These are phyloP conservation scores for Xylaria curta DNA, from an alignment of 495 filamentous ascomycete genomes.

Conservation along the genomic window DNA sequence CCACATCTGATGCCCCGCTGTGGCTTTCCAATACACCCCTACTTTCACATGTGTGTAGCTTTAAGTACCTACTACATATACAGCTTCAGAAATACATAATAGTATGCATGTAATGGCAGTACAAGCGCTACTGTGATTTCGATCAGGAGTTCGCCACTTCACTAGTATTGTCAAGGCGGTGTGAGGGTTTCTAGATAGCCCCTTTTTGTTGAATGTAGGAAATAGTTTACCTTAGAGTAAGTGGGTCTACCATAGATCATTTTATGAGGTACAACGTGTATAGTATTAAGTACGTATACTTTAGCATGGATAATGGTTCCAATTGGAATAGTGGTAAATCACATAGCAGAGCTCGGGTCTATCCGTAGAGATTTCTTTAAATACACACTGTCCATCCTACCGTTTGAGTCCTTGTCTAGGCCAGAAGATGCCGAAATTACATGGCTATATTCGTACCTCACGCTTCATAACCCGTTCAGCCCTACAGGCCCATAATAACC, in stretches of 20 bases:
- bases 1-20: constrained; percentile 2
- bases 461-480: not conserved
- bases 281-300: not conserved
- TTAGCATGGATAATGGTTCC: not conserved
- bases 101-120: not conserved
- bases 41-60: too few relatives aligned
- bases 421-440: constrained; percentile 1
- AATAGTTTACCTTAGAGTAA: not conserved
- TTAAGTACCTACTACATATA: too few relatives aligned
- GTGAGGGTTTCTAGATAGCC: not conserved
- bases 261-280: not conserved
- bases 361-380: not conserved
- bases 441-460: not conserved
- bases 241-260: not conserved
- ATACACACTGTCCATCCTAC: not conserved
- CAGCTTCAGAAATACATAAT: not conserved
- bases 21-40: not conserved
- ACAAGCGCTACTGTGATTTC: not conserved
- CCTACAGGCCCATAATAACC: not conserved
- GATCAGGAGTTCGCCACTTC: not conserved
- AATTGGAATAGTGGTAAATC: not conserved
- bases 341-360: not conserved
- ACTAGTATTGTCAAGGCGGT: constrained; percentile 3
- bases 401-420: not conserved
- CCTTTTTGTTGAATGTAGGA: constrained; percentile 10